phyloP scores from a whole-genome alignment of 345 rosid species.

The Ailanthus altissimus region DNA sequence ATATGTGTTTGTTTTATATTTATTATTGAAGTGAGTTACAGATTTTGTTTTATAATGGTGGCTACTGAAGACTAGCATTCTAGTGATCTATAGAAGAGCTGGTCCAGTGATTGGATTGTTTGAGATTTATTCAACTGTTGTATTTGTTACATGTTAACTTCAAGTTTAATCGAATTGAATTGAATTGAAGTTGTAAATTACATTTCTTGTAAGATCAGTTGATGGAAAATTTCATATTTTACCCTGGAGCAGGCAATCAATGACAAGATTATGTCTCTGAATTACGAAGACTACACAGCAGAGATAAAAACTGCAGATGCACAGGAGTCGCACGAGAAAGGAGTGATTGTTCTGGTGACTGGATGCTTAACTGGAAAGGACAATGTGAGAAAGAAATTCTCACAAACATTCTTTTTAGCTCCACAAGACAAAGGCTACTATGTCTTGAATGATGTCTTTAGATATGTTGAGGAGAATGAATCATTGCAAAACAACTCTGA shows the following conservation, averaged over 20 bases:
- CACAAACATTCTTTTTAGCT: conserved; percentile 72
- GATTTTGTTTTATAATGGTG: neutral
- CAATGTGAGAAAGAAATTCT: conserved; percentile 55
- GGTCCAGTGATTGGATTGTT: neutral
- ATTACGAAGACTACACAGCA: conserved; percentile 48
- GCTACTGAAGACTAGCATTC: neutral
- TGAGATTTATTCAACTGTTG: neutral
- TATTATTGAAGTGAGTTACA: neutral
- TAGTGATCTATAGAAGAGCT: neutral
- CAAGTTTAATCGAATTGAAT: neutral
- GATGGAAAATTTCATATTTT: neutral
- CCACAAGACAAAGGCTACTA: conserved; percentile 76
- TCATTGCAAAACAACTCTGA: conserved; percentile 24
- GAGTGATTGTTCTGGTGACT: conserved; percentile 72
- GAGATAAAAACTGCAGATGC: conserved; percentile 75
- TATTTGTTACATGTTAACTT: neutral
- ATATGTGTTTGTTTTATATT: neutral
- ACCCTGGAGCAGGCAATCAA: conserved; percentile 45
- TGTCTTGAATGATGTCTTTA: conserved; percentile 71
- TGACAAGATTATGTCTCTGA: conserved; percentile 48
- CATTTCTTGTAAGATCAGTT: neutral
- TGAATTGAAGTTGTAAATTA: conserved; percentile 8
- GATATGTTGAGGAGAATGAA: conserved; percentile 57
- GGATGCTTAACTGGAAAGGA: conserved; percentile 73
- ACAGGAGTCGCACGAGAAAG: conserved; percentile 56